Conservation (phyloP, 2,329 filamentous ascomycete species). For the Alternaria solani region DNA sequence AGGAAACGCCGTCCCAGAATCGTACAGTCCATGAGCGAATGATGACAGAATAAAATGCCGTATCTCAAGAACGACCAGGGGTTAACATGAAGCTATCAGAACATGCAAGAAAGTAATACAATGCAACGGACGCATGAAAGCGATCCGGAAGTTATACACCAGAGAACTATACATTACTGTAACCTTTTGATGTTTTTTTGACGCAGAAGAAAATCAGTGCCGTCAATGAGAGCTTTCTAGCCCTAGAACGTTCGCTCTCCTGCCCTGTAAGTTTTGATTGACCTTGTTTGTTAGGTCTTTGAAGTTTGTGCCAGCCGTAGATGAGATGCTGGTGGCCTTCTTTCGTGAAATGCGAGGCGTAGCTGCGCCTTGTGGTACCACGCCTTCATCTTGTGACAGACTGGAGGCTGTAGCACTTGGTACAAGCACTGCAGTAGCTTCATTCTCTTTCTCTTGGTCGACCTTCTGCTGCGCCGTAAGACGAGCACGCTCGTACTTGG, state of each 20-base stretch:
- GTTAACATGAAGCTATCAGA: constrained; percentile 11
- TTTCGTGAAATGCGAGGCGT: constrained; percentile 54
- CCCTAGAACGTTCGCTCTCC: constrained; percentile 56
- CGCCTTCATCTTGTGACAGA: constrained; percentile 34
- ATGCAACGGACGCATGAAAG: constrained; percentile 30
- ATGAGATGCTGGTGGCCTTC: constrained; percentile 50
- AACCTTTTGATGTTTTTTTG: constrained; percentile 24
- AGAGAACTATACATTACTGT: constrained; percentile 46
- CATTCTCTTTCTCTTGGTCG: constrained; percentile 57
- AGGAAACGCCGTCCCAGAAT: constrained; percentile 30
- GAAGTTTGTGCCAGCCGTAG: constrained; percentile 51
- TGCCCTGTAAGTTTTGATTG: constrained; percentile 56
- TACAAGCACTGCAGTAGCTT: constrained; percentile 22
- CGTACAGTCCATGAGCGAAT: constrained; percentile 39
- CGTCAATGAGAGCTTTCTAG: constrained; percentile 54
- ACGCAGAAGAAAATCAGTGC: constrained; percentile 12
- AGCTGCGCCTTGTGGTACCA: constrained; percentile 39
- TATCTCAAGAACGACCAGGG: constrained; percentile 12
- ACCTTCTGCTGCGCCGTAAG: constrained; percentile 65
- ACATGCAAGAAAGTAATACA: constrained; percentile 34
- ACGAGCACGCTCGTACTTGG: constrained; percentile 66
- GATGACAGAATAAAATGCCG: constrained; percentile 9
- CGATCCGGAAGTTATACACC: constrained; percentile 23
- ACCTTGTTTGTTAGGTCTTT: constrained; percentile 57
- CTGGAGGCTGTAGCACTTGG: constrained; percentile 24